These are phyloP conservation scores for Schwanniomyces sp. DNA, from an alignment of 805 yeast species.

Conservation along the genomic window DNA sequence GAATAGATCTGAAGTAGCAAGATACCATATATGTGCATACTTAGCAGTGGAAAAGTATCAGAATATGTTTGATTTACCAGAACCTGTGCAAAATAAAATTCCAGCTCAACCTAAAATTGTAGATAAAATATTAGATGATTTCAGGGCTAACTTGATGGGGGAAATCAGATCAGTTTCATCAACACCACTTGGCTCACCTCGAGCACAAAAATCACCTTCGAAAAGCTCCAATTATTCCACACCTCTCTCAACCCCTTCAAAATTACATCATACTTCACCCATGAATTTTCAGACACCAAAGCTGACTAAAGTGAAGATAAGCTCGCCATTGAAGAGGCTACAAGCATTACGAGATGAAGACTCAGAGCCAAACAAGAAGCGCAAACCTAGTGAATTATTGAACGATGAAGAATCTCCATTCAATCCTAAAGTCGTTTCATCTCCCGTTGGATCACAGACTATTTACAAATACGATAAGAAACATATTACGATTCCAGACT, in stretches of 20 bases:
- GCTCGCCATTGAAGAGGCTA: conserved; percentile 39
- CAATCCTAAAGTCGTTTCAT: conserved; percentile 14
- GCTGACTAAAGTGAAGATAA: conserved; percentile 15
- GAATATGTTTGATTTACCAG: conserved; percentile 43
- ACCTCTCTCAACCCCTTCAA: conserved; percentile 11
- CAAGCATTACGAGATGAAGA: conserved; percentile 22
- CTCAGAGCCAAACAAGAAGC: conserved; percentile 9
- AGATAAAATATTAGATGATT: conserved; percentile 42
- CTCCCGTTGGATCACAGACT: conserved; percentile 3
- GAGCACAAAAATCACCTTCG: conserved; percentile 13
- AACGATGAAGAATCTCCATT: conserved; percentile 27
- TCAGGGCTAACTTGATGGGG: conserved; percentile 40
- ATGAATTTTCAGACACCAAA: conserved; percentile 30
- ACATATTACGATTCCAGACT: conserved; percentile 31
- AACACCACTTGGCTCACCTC: conserved; percentile 20
- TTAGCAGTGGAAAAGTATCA: conserved; percentile 54
- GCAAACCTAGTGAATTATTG: conserved; percentile 5
- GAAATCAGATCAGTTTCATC: conserved; percentile 17
- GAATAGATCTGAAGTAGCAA: conserved; percentile 58
- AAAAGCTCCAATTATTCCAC: conserved; percentile 8
- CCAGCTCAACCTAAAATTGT: conserved; percentile 56
- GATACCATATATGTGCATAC: conserved; percentile 67
- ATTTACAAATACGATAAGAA: conserved; percentile 14
- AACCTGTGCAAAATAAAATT: conserved; percentile 49
- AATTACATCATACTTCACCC: conserved; percentile 10